A percentile compares a stretch with the other conserved stretches of the same genome.
phyloP scores from a whole-genome alignment of 2,329 filamentous ascomycete species.

The Lachnellula arida region DNA sequence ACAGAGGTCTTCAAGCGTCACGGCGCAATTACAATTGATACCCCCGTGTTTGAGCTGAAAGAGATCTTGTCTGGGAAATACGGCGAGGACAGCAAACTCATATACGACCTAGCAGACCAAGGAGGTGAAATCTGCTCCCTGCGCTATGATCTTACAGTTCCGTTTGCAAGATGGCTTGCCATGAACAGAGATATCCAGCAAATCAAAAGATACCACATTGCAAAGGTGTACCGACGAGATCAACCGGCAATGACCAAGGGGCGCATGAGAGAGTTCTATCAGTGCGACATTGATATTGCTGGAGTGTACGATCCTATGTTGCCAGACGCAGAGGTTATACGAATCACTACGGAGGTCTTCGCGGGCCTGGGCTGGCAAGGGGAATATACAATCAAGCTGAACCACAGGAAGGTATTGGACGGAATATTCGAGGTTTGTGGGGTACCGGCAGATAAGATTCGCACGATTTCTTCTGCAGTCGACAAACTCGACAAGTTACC shows the following conservation, averaged over 20 bases:
- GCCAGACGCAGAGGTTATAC: slow-evolving; percentile 83
- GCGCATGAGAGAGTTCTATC: slow-evolving; percentile 93
- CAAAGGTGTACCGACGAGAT: slow-evolving; percentile 81
- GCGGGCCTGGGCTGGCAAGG: slow-evolving; percentile 70
- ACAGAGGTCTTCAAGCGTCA: slow-evolving; percentile 78
- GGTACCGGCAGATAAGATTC: slow-evolving; percentile 80
- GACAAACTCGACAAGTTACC: slow-evolving; percentile 94
- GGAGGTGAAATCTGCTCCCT: slow-evolving; percentile 81
- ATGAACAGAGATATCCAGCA: slow-evolving; percentile 75
- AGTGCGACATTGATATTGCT: slow-evolving; percentile 95
- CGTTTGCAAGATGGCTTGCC: slow-evolving; percentile 86
- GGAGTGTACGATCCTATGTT: slow-evolving; percentile 86
- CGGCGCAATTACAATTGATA: slow-evolving; percentile 75
- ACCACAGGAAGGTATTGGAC: slow-evolving; percentile 91
- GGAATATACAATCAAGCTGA: slow-evolving; percentile 74
- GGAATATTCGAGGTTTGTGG: slow-evolving; percentile 89
- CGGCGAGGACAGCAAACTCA: slow-evolving; percentile 87
- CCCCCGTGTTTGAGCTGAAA: slow-evolving; percentile 78
- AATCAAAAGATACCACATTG: slow-evolving; percentile 94
- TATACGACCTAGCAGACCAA: slow-evolving; percentile 85
- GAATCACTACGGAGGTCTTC: slow-evolving; percentile 82
- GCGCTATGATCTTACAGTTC: slow-evolving; percentile 83
- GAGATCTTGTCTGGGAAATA: slow-evolving; percentile 88
- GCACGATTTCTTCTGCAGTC: slow-evolving; percentile 85
- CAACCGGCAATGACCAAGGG: slow-evolving; percentile 86